Percentiles rank a stretch among this genome's conserved stretches.
phyloP scores from a whole-genome alignment of 495 filamentous ascomycete genomes.

The Jackrogersella multiformis region DNA sequence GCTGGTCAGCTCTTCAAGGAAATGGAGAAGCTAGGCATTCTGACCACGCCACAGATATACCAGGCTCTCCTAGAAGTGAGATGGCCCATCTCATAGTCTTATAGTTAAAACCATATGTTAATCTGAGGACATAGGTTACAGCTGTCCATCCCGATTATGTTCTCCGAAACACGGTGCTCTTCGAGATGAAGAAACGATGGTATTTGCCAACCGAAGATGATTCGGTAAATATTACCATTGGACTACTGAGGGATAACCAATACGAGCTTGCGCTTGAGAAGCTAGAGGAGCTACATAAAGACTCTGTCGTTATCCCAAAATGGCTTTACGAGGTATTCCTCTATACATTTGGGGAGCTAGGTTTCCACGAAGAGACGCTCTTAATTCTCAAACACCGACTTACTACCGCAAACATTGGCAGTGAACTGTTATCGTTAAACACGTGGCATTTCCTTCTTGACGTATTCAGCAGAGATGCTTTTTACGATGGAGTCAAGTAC shows the following conservation, averaged over 20 bases:
- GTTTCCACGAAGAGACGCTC: conserved; percentile 80
- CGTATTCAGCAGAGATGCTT: conserved; percentile 61
- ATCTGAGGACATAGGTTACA: conserved; percentile 63
- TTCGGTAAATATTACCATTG: conserved; percentile 73
- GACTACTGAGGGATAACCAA: conserved; percentile 80
- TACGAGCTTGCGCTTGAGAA: conserved; percentile 82
- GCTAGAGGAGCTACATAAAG: conserved; percentile 70
- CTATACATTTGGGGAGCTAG: conserved; percentile 71
- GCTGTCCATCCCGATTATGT: conserved; percentile 88
- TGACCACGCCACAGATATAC: conserved; percentile 70
- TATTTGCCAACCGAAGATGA: conserved; percentile 70
- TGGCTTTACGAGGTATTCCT: conserved; percentile 83
- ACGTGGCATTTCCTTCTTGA: conserved; percentile 79
- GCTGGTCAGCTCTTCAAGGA: conserved; percentile 71
- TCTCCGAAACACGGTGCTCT: conserved; percentile 73
- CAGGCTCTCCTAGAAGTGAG: conserved; percentile 76
- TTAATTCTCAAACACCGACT: conserved; percentile 66
- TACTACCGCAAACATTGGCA: conserved; percentile 55
- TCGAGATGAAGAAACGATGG: conserved; percentile 76
- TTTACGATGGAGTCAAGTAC: conserved; percentile 58
- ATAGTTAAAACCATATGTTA: background rate
- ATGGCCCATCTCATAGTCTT: conserved; percentile 1
- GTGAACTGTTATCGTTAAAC: conserved; percentile 46
- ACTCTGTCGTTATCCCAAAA: conserved; percentile 62
- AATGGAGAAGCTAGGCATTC: conserved; percentile 69